Base-by-base conservation (phyloP, 306 rosid species). In the Cucumis hystrix region DNA sequence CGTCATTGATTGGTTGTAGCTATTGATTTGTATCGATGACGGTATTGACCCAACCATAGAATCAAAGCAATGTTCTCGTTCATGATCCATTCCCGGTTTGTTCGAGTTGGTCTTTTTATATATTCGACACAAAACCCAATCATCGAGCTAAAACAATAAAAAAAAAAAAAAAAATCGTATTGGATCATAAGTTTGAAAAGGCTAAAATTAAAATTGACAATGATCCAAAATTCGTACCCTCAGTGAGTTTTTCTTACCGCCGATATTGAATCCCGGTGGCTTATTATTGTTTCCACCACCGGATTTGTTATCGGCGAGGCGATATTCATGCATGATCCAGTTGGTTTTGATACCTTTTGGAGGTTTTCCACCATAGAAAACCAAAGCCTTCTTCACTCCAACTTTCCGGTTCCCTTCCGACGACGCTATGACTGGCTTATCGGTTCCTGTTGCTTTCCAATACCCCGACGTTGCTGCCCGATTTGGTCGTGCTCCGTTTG, bases 381-480 rank as follows among this genome's bases (percentile, higher is more conserved):
- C 97, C 84, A 95, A 89, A 25, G 98, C 97, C 54, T 95, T 95
- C 77, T 95, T 95, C 45, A 95, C 97, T 4, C 98, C 98, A 45
- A 95, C 96, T 73, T 92, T 95, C 57, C 87, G 91, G 6, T 81
- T 83, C 14, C 91, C 91, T 0, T 83, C 86, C 0, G 88, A 39
- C 7, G 49, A 82, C 16, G 87, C 83, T 1, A 95, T 52, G 49
- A 95, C 97, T 4, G 98, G 97, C 87, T 95, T 95, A 77, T 95
- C 97, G 0, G 98, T 95, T 28, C 98, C 98, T 0, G 98, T 95
- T 0, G 98, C 98, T 76, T 95, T 95, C 98, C 98, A 95, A 78
- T 95, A 95, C 84, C 97, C 98, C 1, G 98, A 95, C 0, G 96
- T 90, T 3, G 97, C 96, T 0, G 98, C 96, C 61, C 98, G 81